Percentiles rank a stretch among this genome's conserved stretches.
Evolutionary conservation across 495 filamentous ascomycete genomes (phyloP).

Genomic region (Daldinia caldariorum): DNA sequence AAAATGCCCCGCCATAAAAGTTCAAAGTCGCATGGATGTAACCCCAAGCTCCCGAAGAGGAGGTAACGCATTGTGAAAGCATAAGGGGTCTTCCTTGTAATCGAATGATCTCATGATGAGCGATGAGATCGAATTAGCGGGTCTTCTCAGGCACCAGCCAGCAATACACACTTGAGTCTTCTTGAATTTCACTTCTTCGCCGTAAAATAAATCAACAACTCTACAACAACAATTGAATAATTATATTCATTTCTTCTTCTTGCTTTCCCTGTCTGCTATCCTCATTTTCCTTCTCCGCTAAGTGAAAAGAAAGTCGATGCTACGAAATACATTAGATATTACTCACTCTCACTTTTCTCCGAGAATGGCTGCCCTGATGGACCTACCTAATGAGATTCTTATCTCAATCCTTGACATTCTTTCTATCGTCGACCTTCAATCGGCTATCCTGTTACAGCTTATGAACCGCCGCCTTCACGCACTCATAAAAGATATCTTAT

Average conservation of each 20-base stretch:
- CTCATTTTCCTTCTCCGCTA: not conserved
- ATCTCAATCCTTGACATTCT: slow-evolving; percentile 32
- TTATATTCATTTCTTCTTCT: not conserved
- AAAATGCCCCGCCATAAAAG: not conserved
- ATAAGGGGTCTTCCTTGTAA: not conserved
- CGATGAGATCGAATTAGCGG: slow-evolving; percentile 5
- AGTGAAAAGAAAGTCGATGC: not conserved
- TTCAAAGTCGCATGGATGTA: not conserved
- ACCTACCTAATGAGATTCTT: slow-evolving; percentile 39
- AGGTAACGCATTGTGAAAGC: too few species aligned
- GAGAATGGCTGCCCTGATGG: slow-evolving; percentile 24
- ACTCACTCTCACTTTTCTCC: not conserved
- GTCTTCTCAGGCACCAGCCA: not conserved
- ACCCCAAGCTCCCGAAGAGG: too few species aligned
- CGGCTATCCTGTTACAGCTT: slow-evolving; percentile 28
- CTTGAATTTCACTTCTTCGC: too few species aligned
- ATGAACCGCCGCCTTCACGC: slow-evolving; percentile 25
- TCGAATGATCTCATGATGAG: slow-evolving; percentile 8
- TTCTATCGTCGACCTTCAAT: slow-evolving; percentile 29
- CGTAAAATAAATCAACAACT: too few species aligned
- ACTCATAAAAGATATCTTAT: slow-evolving; percentile 28
- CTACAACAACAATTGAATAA: too few species aligned
- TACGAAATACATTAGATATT: not conserved
- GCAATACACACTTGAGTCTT: too few species aligned
- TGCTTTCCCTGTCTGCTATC: not conserved